Evolutionary conservation across 768 basidiomycete genomes (phyloP), one percentile per base, ranked within the genome.

Genomic region (Saitozyma podzolica): DNA sequence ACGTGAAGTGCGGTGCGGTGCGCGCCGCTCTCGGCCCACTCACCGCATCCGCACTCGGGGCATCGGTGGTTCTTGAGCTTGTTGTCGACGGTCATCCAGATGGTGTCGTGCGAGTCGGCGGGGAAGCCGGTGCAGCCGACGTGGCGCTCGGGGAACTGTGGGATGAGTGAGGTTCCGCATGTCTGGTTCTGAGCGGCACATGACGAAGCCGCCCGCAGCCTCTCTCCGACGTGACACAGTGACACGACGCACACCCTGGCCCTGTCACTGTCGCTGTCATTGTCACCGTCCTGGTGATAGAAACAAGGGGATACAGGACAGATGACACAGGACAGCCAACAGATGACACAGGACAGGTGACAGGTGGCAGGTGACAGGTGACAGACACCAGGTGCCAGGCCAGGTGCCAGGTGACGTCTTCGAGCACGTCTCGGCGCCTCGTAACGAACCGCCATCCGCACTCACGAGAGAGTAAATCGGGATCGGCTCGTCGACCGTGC

Each of bases 91-190:
- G 74, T 78, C 79, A 92, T 86, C 94, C 94, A 97, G 72, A 87
- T 83, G 58, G 93, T 84, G 72, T 97, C 92, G 82, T 97, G 95
- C 41, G 92, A 94, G 81, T 98, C 95, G 50, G 89, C 91, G 9
- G 95, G 95, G 74, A 85, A 87, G 56, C 95, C 95, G 48, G 95
- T 93, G 84, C 94, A 98, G 51, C 95, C 95, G 77, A 98, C 83
- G 59, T 91, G 85, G 64, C 95, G 91, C 51, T 69, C 66, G 43
- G 85, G 82, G 66, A 89, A 89, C 92, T 94, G 61, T 47, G 58
- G 14, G 4, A 49, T 63, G 43, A 62, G 64, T 42, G 40, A 47
- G 1, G 45, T 1, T 17, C 45, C 11, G 11, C 45, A n/a, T n/a
- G n/a, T n/a, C n/a, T n/a, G n/a, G n/a, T n/a, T n/a, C n/a, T n/a